Percentiles rank a stretch among this genome's conserved stretches.
These are phyloP conservation scores for Copromyces sp. DNA, from an alignment of 495 filamentous ascomycete genomes.

Conservation along the genomic window DNA sequence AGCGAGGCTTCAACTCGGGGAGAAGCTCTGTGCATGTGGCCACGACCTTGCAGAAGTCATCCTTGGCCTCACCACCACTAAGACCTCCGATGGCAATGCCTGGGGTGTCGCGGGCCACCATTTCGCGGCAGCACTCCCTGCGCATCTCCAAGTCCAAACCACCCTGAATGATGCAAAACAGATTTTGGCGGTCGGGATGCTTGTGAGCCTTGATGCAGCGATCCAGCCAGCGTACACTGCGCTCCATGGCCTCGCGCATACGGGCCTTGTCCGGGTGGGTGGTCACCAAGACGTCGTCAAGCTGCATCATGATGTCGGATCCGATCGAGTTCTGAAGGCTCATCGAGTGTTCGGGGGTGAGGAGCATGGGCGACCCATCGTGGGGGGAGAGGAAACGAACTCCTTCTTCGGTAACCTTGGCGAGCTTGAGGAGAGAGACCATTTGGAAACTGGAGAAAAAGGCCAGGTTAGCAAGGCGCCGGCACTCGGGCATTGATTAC, in stretches of 20 bases:
- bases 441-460: slow-evolving; percentile 73
- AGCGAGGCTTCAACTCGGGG: slow-evolving; percentile 84
- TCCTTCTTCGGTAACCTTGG: slow-evolving; percentile 88
- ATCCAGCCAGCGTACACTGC: slow-evolving; percentile 97
- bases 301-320: slow-evolving; percentile 98
- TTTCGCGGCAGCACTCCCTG: slow-evolving; percentile 71
- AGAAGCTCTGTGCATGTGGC: slow-evolving; percentile 75
- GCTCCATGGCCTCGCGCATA: slow-evolving; percentile 91
- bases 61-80: slow-evolving; percentile 65
- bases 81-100: slow-evolving; percentile 95
- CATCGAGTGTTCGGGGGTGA: slow-evolving; percentile 96
- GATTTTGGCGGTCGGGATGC: slow-evolving; percentile 70
- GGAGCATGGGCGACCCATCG: slow-evolving; percentile 91
- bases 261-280: slow-evolving; percentile 78
- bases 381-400: slow-evolving; percentile 92
- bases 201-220: slow-evolving; percentile 88
- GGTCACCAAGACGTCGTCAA: slow-evolving; percentile 94
- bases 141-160: slow-evolving; percentile 87
- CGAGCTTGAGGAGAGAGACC: slow-evolving; percentile 91
- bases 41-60: slow-evolving; percentile 54
- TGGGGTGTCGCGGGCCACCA: slow-evolving; percentile 85
- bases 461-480: slow-evolving; percentile 1
- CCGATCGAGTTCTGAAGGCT: slow-evolving; percentile 94
- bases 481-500: neutral
- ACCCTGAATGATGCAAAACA: slow-evolving; percentile 99